These are phyloP conservation scores for Iberis pinnata DNA, from an alignment of 345 rosid species.

Conservation along the genomic window DNA sequence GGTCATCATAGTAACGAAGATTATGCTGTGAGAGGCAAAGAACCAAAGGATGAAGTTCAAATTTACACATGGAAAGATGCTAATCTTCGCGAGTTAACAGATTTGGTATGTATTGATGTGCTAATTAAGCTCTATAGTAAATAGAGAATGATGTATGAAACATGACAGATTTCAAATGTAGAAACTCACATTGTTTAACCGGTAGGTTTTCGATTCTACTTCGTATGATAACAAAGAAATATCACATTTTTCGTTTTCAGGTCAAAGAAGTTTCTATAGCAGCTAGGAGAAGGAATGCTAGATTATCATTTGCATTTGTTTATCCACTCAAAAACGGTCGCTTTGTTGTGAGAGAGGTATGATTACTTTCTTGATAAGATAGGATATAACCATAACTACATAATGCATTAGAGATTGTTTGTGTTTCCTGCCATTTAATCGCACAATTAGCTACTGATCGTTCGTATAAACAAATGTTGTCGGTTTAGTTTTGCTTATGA, in stretches of 20 bases:
- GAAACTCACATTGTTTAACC: too few species aligned
- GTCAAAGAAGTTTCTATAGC: slow-evolving; percentile 88
- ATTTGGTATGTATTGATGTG: slow-evolving; percentile 51
- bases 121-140: neutral
- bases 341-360: slow-evolving; percentile 67
- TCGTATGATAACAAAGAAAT: neutral
- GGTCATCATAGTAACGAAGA: slow-evolving; percentile 77
- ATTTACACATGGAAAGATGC: slow-evolving; percentile 99
- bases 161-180: too few species aligned
- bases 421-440: neutral
- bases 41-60: slow-evolving; percentile 93
- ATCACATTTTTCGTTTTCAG: slow-evolving; percentile 30
- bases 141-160: too few species aligned
- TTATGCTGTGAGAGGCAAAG: slow-evolving; percentile 93
- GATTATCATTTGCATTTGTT: slow-evolving; percentile 82
- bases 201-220: too few species aligned
- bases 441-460: neutral
- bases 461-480: neutral
- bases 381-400: neutral
- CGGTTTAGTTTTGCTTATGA: slow-evolving; percentile 3
- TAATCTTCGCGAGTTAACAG: slow-evolving; percentile 76
- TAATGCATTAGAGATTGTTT: neutral
- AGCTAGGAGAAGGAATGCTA: slow-evolving; percentile 89
- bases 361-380: neutral
- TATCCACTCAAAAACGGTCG: slow-evolving; percentile 79